Percentiles rank a stretch among this genome's conserved stretches.
phyloP scores from a whole-genome alignment of 768 basidiomycete species.

The Collybia sordida region DNA sequence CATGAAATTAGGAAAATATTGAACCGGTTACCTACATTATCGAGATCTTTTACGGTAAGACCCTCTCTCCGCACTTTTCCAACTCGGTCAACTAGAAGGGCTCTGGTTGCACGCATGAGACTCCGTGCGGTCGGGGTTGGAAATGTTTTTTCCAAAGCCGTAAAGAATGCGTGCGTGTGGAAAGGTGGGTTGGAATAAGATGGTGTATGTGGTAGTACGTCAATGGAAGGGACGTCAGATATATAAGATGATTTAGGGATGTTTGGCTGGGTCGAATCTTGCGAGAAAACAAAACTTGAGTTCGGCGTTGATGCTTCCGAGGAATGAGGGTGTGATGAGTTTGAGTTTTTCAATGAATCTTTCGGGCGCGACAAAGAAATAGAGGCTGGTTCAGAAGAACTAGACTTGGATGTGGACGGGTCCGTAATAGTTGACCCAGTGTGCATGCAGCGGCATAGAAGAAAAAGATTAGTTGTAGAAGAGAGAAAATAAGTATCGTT shows the following conservation, averaged over 20 bases:
- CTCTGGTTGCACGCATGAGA: slow-evolving; percentile 83
- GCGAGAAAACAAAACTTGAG: slow-evolving; percentile 8
- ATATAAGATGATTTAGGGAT: slow-evolving; percentile 8
- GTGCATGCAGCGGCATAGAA: slow-evolving; percentile 9
- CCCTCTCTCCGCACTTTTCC: slow-evolving; percentile 72
- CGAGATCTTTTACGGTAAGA: slow-evolving; percentile 73
- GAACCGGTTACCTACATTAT: slow-evolving; percentile 59
- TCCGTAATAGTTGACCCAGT: slow-evolving; percentile 12
- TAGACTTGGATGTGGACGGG: slow-evolving; percentile 3
- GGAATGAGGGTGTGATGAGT: slow-evolving; percentile 5
- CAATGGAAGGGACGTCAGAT: slow-evolving; percentile 18
- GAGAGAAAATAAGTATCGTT: slow-evolving; percentile 3
- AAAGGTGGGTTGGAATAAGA: slow-evolving; percentile 73
- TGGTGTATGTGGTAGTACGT: slow-evolving; percentile 22
- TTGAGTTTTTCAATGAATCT: slow-evolving; percentile 6
- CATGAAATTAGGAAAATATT: neutral
- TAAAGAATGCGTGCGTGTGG: slow-evolving; percentile 78
- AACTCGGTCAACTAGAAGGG: slow-evolving; percentile 73
- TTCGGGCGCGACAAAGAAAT: slow-evolving; percentile 12
- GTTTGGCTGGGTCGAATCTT: slow-evolving; percentile 6
- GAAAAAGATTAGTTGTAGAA: neutral
- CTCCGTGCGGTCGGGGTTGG: slow-evolving; percentile 71
- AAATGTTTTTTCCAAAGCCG: slow-evolving; percentile 70
- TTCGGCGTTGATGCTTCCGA: slow-evolving; percentile 6
- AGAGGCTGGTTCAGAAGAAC: slow-evolving; percentile 5